Evolutionary conservation across 2,329 filamentous ascomycete genomes (phyloP), one percentile per base, ranked within the genome.

Genomic region (Verticillium klebahnii): DNA sequence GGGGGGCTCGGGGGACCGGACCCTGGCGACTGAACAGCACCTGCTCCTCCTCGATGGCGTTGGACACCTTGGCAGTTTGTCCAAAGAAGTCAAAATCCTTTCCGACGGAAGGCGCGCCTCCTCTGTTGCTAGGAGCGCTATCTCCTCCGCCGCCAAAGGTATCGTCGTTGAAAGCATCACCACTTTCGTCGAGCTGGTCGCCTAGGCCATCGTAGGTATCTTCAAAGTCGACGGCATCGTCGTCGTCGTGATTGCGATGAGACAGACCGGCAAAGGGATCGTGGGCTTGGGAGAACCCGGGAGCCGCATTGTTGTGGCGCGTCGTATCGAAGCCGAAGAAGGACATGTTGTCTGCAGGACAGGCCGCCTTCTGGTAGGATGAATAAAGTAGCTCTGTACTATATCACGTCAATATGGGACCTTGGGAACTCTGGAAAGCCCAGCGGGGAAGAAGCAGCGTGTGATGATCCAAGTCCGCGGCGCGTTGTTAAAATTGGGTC

Each of bases 61-160:
- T 85, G 23, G 93, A 84, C 50, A 97, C 91, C 75, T 93, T 88
- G 62, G 93, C 93, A 7, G 95, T 99, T 71, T 91, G 89, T 50
- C 93, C 93, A 67, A 96, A 96, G 77, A 98, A 99, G 75, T 99
- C 95, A 70, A 98, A 98, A 75, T 99, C 94, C 74, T 91, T 96
- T 72, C 93, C 93, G 63, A 95, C 86, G 12, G 80, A 80, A 34
- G 81, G 75, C 40, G 74, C 67, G 19, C 74, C 71, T 9, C 40
- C 40, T 23, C 45, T 50, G 19, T 50, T 50, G 19, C 74, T 78
- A 39, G 75, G 77, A 61, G 73, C 72, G 37, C 75, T 77, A 62
- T 80, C 83, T 62, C 76, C 77, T 34, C 72, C 72, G 14, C 73
- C 75, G 52, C 79, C 91, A 73, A 99, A 99, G 2, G 95, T 99